These are phyloP conservation scores for Geoglossum glabrum DNA, from an alignment of 495 filamentous ascomycete species.

Conservation along the genomic window DNA sequence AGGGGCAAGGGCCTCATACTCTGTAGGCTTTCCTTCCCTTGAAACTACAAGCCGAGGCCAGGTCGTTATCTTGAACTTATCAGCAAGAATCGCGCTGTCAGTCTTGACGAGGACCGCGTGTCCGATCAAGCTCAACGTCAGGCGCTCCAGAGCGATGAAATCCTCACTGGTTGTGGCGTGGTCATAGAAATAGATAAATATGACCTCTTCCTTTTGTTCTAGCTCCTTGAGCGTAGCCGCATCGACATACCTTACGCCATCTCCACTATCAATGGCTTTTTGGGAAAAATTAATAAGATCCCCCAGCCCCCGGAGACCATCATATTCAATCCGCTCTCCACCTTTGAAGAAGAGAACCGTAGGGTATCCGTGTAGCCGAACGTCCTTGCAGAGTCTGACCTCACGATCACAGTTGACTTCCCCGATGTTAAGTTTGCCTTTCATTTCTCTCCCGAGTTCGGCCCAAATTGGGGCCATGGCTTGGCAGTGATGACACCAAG, in stretches of 20 bases:
- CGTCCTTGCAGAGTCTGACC: slow-evolving; percentile 72
- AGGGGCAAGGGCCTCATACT: slow-evolving; percentile 67
- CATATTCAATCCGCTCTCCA: slow-evolving; percentile 80
- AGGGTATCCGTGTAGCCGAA: slow-evolving; percentile 55
- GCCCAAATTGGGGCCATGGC: slow-evolving; percentile 79
- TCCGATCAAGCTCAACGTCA: slow-evolving; percentile 71
- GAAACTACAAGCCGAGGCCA: slow-evolving; percentile 85
- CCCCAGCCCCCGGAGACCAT: slow-evolving; percentile 77
- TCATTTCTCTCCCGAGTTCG: slow-evolving; percentile 76
- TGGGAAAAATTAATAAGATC: slow-evolving; percentile 74
- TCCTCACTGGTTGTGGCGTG: slow-evolving; percentile 83
- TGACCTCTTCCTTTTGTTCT: slow-evolving; percentile 83
- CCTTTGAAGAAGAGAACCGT: slow-evolving; percentile 87
- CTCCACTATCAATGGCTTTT: slow-evolving; percentile 62
- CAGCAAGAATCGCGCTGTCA: slow-evolving; percentile 44
- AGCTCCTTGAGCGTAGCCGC: slow-evolving; percentile 55
- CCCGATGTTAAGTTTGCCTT: slow-evolving; percentile 70
- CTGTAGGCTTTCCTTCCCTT: slow-evolving; percentile 68
- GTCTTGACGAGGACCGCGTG: slow-evolving; percentile 86
- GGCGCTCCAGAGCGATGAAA: slow-evolving; percentile 67
- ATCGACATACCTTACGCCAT: slow-evolving; percentile 62
- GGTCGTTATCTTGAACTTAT: slow-evolving; percentile 81
- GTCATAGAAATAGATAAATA: slow-evolving; percentile 95
- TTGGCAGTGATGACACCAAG: slow-evolving; percentile 92
- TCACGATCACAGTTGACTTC: slow-evolving; percentile 91